Evolutionary conservation across 2,329 filamentous ascomycete species (phyloP).

Genomic region (Plectosphaerella plurivora): DNA sequence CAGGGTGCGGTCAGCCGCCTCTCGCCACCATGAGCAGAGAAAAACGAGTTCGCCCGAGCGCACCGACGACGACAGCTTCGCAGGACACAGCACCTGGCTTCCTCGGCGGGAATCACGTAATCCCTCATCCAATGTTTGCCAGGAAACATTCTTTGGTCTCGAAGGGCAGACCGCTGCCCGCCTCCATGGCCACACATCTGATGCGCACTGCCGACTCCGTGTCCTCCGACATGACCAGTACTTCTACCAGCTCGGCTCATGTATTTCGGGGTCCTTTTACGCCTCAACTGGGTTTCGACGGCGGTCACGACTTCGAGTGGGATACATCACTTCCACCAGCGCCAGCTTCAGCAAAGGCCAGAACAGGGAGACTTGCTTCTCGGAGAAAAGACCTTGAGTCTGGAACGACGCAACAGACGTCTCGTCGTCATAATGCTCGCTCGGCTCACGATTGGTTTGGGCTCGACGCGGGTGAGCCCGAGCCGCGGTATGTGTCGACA

Average conservation of each 20-base stretch:
- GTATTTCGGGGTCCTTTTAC: slow-evolving; percentile 38
- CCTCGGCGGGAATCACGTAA: slow-evolving; percentile 13
- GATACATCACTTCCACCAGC: not conserved
- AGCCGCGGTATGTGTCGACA: not conserved
- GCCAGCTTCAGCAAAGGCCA: not conserved
- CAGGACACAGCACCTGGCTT: not conserved
- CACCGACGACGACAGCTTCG: slow-evolving; percentile 9
- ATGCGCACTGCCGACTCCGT: slow-evolving; percentile 38
- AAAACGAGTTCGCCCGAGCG: slow-evolving; percentile 6
- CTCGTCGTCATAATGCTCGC: not conserved
- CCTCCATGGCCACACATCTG: slow-evolving; percentile 24
- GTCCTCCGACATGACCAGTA: slow-evolving; percentile 26
- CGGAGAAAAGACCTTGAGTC: no score
- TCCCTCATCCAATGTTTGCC: slow-evolving; percentile 40
- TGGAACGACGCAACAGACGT: no score
- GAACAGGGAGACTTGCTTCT: not conserved
- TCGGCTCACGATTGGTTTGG: slow-evolving; percentile 9
- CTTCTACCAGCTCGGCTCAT: slow-evolving; percentile 15
- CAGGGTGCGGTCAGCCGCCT: no score
- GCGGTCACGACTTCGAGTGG: slow-evolving; percentile 38
- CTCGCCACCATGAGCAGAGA: no score
- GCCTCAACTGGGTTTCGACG: slow-evolving; percentile 39
- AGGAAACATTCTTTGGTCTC: slow-evolving; percentile 34
- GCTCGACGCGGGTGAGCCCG: slow-evolving; percentile 1
- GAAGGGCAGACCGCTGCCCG: slow-evolving; percentile 24